phyloP scores from a whole-genome alignment of 768 basidiomycete species.

The Rhodocollybia butyracea region DNA sequence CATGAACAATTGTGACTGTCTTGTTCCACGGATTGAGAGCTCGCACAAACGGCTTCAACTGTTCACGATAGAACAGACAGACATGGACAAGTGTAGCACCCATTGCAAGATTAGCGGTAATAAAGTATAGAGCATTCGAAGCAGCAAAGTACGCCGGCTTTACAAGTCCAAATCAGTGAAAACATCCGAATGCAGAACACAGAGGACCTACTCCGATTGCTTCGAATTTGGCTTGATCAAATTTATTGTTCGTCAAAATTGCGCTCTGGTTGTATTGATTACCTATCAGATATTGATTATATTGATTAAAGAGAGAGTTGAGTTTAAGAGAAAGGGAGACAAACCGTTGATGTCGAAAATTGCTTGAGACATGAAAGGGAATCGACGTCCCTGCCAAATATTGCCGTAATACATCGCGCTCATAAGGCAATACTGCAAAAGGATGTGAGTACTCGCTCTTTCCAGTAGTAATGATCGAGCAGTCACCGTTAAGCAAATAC shows the following conservation, averaged over 20 bases:
- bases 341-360: slow-evolving; percentile 10
- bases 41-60: slow-evolving; percentile 30
- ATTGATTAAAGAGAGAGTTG: not conserved
- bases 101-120: slow-evolving; percentile 17
- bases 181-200: not conserved
- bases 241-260: slow-evolving; percentile 23
- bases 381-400: slow-evolving; percentile 17
- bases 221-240: slow-evolving; percentile 19
- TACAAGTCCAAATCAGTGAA: not conserved
- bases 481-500: slow-evolving; percentile 14
- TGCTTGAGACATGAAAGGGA: slow-evolving; percentile 15
- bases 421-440: slow-evolving; percentile 16
- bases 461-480: no score
- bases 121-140: slow-evolving; percentile 21
- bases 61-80: slow-evolving; percentile 32
- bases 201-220: slow-evolving; percentile 11
- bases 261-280: slow-evolving; percentile 23
- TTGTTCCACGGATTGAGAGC: slow-evolving; percentile 32
- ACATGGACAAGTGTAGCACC: slow-evolving; percentile 21
- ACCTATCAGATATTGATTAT: slow-evolving; percentile 16
- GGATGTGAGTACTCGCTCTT: not conserved
- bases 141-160: slow-evolving; percentile 33
- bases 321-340: not conserved
- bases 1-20: slow-evolving; percentile 22
- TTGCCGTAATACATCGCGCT: slow-evolving; percentile 19